These are phyloP conservation scores for Melaleuca quinquenervia DNA, from an alignment of 345 rosid species.

Conservation along the genomic window DNA sequence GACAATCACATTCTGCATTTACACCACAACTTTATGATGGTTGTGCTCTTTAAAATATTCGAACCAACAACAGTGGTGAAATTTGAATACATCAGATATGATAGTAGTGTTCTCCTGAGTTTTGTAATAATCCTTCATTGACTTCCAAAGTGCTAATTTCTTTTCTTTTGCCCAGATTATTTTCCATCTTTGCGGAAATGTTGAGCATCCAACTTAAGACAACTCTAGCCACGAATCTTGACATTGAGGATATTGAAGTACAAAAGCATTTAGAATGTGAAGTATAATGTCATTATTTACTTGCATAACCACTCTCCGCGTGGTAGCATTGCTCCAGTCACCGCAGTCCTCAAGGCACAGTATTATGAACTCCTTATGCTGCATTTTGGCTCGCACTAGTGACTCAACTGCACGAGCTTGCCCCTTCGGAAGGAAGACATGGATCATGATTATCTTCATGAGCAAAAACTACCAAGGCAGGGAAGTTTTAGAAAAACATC, in stretches of 20 bases:
- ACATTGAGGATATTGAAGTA: neutral
- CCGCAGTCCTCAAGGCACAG: slow-evolving; percentile 93
- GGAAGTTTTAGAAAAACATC: neutral
- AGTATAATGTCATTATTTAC: slow-evolving; percentile 21
- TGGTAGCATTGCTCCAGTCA: slow-evolving; percentile 95
- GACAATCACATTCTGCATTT: neutral
- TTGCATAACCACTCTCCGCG: slow-evolving; percentile 89
- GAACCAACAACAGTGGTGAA: neutral
- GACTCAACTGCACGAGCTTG: slow-evolving; percentile 96
- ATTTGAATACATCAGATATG: neutral
- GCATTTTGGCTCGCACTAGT: slow-evolving; percentile 86
- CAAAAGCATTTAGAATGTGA: neutral
- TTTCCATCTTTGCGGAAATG: neutral
- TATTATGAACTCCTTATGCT: slow-evolving; percentile 86
- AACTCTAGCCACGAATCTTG: neutral
- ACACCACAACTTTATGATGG: neutral
- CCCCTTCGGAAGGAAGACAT: slow-evolving; percentile 25
- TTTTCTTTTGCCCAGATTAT: neutral
- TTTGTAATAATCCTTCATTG: neutral
- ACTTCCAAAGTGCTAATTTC: neutral
- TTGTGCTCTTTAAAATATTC: neutral
- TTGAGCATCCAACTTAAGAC: neutral
- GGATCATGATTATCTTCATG: neutral
- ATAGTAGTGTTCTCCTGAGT: neutral
- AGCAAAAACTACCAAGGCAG: neutral